Evolutionary conservation across 2,329 filamentous ascomycete genomes (phyloP), one percentile per base, ranked within the genome.

Genomic region (Xylaria sp.): DNA sequence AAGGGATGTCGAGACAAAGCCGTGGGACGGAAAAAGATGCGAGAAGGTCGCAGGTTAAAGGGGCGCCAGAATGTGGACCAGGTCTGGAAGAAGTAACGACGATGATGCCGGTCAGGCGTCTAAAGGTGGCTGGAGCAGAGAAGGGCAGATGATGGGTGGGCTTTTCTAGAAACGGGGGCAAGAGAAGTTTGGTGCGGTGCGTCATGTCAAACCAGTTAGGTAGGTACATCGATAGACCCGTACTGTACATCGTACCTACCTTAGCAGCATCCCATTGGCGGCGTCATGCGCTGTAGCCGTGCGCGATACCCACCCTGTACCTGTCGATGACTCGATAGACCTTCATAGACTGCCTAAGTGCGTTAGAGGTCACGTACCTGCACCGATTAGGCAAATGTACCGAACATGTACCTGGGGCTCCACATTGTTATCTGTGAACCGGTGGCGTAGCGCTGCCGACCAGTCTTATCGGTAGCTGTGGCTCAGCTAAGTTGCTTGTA

Each of bases 41-140:
- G n/a, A 46, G 42, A 46, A 46, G 13, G 4, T 11, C 10, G 6
- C 49, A 9, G 13, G 16, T 9, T 49, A 23, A 49, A 30, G 50
- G 49, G 56, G 2, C n/a, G 37, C 13, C 49, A 30, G 44, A 46
- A 30, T 42, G 54, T 55, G 58, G 13, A 46, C 54, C 30, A 60
- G 58, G 55, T 46, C 58, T 30, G 30, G 13, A 53, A 61, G 61
- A 52, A 59, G 59, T 52, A 49, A 61, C 57, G 57, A 59, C 47
- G 60, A 60, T 57, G 61, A 61, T 60, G 54, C 47, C 54, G 19
- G 50, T 50, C 35, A 49, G 55, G 56, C 54, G 11, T 50, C 10
- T 37, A 52, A 48, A 59, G 58, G 59, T 58, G 59, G 59, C 52
- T 51, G 37, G 50, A 60, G 59, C n/a, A 49, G 52, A 19, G 49